phyloP scores from a whole-genome alignment of 2,329 filamentous ascomycete genomes.

The Cordyceps militaris region DNA sequence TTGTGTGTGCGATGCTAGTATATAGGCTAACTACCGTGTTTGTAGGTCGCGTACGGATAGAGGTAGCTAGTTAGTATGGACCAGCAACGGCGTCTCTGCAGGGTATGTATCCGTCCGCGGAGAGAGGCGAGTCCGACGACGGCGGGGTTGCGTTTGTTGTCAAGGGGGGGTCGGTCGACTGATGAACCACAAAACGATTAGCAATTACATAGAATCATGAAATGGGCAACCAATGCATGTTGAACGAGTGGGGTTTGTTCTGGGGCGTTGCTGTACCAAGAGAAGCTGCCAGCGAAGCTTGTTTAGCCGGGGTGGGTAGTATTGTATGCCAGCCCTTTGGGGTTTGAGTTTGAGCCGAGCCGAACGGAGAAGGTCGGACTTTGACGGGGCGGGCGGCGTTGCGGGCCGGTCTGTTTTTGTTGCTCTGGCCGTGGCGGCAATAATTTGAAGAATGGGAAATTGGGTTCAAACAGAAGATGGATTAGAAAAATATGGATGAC shows the following conservation, averaged over 20 bases:
- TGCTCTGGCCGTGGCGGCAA: not conserved
- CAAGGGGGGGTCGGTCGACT: not conserved
- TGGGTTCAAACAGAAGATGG: not conserved
- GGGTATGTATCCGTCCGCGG: too few species aligned
- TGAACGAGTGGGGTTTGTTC: not conserved
- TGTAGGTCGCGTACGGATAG: slow-evolving; percentile 8
- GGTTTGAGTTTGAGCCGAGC: slow-evolving; percentile 8
- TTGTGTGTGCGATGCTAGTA: slow-evolving; percentile 3
- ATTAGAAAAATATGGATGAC: not conserved
- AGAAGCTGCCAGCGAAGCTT: not conserved
- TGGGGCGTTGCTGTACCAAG: not conserved
- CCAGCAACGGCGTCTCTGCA: slow-evolving; percentile 8
- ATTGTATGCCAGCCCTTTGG: not conserved
- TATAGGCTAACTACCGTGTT: slow-evolving; percentile 9
- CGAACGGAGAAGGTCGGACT: slow-evolving; percentile 13
- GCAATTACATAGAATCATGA: slow-evolving; percentile 7
- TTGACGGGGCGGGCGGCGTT: not conserved
- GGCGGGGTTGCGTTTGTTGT: too few species aligned
- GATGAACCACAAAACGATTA: slow-evolving; percentile 7
- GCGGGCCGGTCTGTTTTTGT: not conserved
- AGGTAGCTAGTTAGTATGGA: too few species aligned
- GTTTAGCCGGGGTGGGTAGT: not conserved
- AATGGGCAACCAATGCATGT: not conserved
- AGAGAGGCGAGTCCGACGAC: not conserved
- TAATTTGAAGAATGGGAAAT: not conserved